Percentiles rank a stretch among this genome's conserved stretches.
Evolutionary conservation across 2,329 filamentous ascomycete genomes (phyloP).

Genomic region (Cercospora janseana): DNA sequence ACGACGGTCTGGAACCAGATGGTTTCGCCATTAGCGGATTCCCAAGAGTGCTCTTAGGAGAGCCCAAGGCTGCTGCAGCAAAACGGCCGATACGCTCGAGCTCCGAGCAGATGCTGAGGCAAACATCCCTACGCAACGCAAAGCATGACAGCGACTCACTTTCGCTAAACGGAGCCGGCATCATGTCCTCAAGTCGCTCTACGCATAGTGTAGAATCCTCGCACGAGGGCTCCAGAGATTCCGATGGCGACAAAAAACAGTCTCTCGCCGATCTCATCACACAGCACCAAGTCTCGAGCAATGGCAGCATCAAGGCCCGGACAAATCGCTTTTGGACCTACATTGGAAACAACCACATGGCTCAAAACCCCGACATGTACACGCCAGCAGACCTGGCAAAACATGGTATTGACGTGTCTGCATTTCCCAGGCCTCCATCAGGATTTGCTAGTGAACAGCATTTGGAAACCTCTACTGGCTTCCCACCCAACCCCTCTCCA

Average conservation of each 20-base stretch:
- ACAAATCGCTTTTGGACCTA: conserved; percentile 40
- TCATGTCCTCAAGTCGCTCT: conserved; percentile 2
- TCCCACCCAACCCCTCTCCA: conserved; percentile 11
- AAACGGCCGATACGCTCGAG: conserved; percentile 27
- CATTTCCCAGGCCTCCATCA: conserved; percentile 10
- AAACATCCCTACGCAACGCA: conserved; percentile 14
- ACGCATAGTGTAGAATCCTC: conserved; percentile 26
- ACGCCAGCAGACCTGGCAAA: conserved; percentile 34
- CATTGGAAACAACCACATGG: conserved; percentile 39
- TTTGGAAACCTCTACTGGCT: conserved; percentile 10
- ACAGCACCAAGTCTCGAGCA: conserved; percentile 26
- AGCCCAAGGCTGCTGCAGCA: conserved; percentile 21
- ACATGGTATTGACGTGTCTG: conserved; percentile 22
- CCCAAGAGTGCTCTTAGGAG: conserved; percentile 36
- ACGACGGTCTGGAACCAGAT: conserved; percentile 37
- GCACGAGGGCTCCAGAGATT: conserved; percentile 26
- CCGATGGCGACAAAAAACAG: conserved; percentile 25
- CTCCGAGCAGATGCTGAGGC: conserved; percentile 26
- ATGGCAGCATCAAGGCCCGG: conserved; percentile 28
- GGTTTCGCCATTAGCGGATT: conserved; percentile 40
- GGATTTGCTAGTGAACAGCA: conserved; percentile 14
- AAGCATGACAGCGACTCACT: conserved; percentile 28
- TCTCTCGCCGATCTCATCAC: conserved; percentile 36
- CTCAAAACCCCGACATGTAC: conserved; percentile 36
- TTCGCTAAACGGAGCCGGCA: conserved; percentile 27